These are phyloP conservation scores for Fusarium torreyae DNA, from an alignment of 2,329 filamentous ascomycete species.

Conservation along the genomic window DNA sequence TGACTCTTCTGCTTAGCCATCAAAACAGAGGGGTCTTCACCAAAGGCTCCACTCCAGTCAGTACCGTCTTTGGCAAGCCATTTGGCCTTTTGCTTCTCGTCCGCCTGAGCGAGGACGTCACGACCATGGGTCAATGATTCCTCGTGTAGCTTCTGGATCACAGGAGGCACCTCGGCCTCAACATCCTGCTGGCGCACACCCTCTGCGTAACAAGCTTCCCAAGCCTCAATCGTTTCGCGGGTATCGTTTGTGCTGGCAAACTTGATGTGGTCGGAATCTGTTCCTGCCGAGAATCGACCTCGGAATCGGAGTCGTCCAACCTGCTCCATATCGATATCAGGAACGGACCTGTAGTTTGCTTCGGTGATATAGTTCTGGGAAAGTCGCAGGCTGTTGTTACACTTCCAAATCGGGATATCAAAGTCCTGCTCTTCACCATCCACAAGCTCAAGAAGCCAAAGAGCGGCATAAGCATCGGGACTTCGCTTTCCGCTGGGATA, in stretches of 20 bases:
- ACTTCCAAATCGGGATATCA: constrained; percentile 92
- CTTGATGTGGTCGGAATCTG: constrained; percentile 85
- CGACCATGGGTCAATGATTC: constrained; percentile 83
- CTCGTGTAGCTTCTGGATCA: constrained; percentile 83
- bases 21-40: constrained; percentile 75
- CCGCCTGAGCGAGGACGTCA: constrained; percentile 82
- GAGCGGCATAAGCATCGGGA: constrained; percentile 80
- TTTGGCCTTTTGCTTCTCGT: constrained; percentile 79
- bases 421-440: constrained; percentile 85
- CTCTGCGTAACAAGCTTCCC: constrained; percentile 92
- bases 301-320: constrained; percentile 86
- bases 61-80: constrained; percentile 86
- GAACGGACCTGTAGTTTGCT: constrained; percentile 77
- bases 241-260: constrained; percentile 91
- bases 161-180: constrained; percentile 78
- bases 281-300: constrained; percentile 89
- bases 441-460: constrained; percentile 89
- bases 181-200: constrained; percentile 84
- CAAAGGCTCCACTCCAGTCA: constrained; percentile 91
- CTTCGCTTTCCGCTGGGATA: constrained; percentile 78
- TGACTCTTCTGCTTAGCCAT: constrained; percentile 55
- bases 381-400: constrained; percentile 79
- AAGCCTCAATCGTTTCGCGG: constrained; percentile 93
- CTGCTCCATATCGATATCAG: constrained; percentile 83
- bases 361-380: constrained; percentile 95